These are phyloP conservation scores for Candida nanaspora DNA, from an alignment of 805 yeast genomes.

Conservation along the genomic window DNA sequence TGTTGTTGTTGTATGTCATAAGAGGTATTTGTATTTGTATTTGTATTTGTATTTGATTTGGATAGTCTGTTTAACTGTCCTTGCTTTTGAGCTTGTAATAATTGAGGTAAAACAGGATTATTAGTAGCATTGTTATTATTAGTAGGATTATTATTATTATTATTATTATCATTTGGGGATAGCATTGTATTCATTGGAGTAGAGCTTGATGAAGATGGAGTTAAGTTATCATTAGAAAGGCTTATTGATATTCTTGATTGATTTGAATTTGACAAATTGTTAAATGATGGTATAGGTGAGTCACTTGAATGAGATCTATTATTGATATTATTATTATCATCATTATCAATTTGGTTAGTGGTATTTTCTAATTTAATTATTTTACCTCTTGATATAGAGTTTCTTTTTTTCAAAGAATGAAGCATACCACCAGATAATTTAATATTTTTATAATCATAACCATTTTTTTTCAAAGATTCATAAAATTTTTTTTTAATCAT, in stretches of 20 bases:
- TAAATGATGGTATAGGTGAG: too few relatives aligned
- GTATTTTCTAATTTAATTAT: not conserved
- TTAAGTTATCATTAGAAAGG: too few relatives aligned
- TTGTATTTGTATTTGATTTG: not conserved
- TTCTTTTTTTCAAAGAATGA: conserved; percentile 25
- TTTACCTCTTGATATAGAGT: conserved; percentile 14
- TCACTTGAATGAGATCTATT: too few relatives aligned
- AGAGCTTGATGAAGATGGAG: too few relatives aligned
- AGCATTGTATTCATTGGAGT: too few relatives aligned
- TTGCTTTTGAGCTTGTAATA: not conserved
- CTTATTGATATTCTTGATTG: too few relatives aligned
- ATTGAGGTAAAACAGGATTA: not conserved
- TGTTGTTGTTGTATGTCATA: not conserved
- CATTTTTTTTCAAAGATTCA: conserved; percentile 12
- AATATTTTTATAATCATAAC: conserved; percentile 15
- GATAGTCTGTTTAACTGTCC: not conserved
- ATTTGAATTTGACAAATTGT: too few relatives aligned
- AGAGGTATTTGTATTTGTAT: not conserved
- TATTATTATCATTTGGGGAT: too few relatives aligned
- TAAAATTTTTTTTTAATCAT: conserved; percentile 14
- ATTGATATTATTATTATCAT: too few relatives aligned
- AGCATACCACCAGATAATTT: conserved; percentile 28
- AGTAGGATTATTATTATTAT: too few relatives aligned
- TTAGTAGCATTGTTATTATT: too few relatives aligned
- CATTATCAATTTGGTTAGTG: not conserved